Conservation (phyloP, 208 protist genomes). For the Trypanosoma theileri region DNA sequence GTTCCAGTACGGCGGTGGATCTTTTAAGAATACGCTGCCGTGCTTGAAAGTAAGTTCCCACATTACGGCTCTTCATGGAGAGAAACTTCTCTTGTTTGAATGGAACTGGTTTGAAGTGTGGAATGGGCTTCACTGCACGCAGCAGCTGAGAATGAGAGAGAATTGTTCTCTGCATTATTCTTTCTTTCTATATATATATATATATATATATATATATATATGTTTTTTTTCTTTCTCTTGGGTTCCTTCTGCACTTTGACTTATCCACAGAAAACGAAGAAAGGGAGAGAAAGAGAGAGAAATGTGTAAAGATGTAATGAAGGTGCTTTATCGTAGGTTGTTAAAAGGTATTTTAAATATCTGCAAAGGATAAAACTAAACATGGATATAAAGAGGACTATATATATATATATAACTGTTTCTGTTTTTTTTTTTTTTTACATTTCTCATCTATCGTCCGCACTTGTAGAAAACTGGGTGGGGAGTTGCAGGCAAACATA, state of each 20-base stretch:
- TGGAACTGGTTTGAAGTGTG: conserved; percentile 47
- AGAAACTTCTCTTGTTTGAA: conserved; percentile 79
- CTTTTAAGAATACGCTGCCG: conserved; percentile 49
- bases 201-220: neutral
- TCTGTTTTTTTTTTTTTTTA: too few species aligned
- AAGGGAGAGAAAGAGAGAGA: conserved; percentile 3
- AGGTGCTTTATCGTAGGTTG: too few species aligned
- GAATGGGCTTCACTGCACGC: conserved; percentile 1
- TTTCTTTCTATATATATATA: neutral
- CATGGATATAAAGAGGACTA: too few species aligned
- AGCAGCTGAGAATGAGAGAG: neutral
- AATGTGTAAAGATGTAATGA: neutral
- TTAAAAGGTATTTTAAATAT: too few species aligned
- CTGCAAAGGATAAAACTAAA: too few species aligned
- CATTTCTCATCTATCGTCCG: too few species aligned
- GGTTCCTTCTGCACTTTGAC: too few species aligned
- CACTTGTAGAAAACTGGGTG: too few species aligned
- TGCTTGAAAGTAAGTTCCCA: conserved; percentile 49
- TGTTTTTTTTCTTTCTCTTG: neutral
- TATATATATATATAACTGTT: too few species aligned
- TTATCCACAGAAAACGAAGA: neutral
- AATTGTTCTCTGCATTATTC: too few species aligned
- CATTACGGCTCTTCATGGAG: conserved; percentile 64
- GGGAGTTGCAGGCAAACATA: too few species aligned
- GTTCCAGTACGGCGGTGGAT: conserved; percentile 10